Percentiles rank a stretch among this genome's conserved stretches.
Evolutionary conservation across 2,329 filamentous ascomycete species (phyloP).

Genomic region (Ophiostoma sp.): DNA sequence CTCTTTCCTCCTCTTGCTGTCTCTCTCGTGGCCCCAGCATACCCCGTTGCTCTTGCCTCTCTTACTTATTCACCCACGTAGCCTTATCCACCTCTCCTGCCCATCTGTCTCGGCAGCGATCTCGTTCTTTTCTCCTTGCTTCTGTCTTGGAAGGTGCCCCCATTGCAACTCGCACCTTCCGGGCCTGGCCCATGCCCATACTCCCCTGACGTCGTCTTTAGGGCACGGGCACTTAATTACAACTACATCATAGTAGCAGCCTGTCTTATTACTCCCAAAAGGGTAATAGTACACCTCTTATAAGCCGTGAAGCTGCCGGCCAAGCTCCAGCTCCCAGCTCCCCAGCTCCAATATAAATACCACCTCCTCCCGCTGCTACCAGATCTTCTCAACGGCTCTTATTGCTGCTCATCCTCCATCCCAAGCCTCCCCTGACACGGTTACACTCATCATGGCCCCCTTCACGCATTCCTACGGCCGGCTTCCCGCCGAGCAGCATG

Average conservation of each 20-base stretch:
- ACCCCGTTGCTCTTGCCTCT: constrained; percentile 3
- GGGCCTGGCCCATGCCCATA: neutral
- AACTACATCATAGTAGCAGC: neutral
- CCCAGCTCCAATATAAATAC: neutral
- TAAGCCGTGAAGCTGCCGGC: neutral
- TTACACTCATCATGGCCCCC: constrained; percentile 1
- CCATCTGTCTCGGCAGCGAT: constrained; percentile 1
- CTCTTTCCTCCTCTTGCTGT: neutral
- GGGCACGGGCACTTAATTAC: neutral
- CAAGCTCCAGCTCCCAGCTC: neutral
- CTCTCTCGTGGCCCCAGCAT: neutral
- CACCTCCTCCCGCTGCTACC: neutral
- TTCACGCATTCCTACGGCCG: neutral
- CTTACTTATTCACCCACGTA: neutral
- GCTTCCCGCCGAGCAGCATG: constrained; percentile 10
- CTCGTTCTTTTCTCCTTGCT: neutral
- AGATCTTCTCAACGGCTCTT: neutral
- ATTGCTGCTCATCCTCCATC: neutral
- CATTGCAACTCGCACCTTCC: neutral
- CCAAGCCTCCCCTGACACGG: neutral
- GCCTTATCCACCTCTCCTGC: neutral
- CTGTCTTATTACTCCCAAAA: neutral
- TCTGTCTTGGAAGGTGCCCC: constrained; percentile 9
- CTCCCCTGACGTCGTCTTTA: neutral
- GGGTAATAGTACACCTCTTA: neutral